phyloP scores from a whole-genome alignment of 768 basidiomycete genomes.

The Naganishia friedmannii region DNA sequence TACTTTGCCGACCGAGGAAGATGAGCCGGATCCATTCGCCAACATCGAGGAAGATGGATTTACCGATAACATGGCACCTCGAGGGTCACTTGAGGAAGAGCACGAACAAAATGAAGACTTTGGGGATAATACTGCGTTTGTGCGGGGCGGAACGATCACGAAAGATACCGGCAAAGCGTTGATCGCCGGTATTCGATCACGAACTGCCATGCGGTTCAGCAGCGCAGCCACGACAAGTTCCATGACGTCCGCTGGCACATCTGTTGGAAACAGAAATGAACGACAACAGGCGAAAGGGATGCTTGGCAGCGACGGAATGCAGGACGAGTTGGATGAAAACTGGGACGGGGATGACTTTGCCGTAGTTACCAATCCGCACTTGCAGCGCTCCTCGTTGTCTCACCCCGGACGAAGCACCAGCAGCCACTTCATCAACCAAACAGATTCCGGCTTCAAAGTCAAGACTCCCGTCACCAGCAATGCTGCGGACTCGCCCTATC shows the following conservation, averaged over 20 bases:
- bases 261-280: background rate
- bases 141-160: constrained; percentile 70
- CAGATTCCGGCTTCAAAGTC: constrained; percentile 17
- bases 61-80: background rate
- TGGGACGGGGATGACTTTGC: background rate
- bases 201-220: constrained; percentile 12
- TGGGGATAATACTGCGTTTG: constrained; percentile 62
- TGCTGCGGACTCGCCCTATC: background rate
- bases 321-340: background rate
- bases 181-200: background rate
- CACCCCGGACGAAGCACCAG: background rate
- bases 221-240: constrained; percentile 22
- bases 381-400: background rate
- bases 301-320: background rate
- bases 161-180: constrained; percentile 56
- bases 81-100: background rate
- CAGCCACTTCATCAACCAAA: constrained; percentile 7
- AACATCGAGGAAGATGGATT: constrained; percentile 68
- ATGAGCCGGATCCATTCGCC: constrained; percentile 92
- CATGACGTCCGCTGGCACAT: constrained; percentile 1
- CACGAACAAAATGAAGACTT: too few species aligned
- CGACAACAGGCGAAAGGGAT: background rate
- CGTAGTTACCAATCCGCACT: background rate
- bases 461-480: background rate
- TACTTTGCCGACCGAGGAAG: constrained; percentile 78